phyloP scores from a whole-genome alignment of 2,329 filamentous ascomycete species.

The Raffaelea arxii region DNA sequence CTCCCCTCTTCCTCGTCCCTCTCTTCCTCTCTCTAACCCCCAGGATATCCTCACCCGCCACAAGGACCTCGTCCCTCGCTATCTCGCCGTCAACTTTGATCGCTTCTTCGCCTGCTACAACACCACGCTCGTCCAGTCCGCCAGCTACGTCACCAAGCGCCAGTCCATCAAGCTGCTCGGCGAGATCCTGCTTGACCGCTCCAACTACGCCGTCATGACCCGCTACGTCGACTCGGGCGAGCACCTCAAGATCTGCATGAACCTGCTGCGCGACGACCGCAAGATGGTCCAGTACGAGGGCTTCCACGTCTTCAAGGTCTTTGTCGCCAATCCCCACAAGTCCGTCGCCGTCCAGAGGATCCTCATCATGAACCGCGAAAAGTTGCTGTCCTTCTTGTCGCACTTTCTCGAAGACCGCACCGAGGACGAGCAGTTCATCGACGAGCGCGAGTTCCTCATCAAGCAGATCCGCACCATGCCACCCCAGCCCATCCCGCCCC shows the following conservation, averaged over 20 bases:
- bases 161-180: slow-evolving; percentile 97
- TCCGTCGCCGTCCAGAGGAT: slow-evolving; percentile 94
- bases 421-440: slow-evolving; percentile 96
- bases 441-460: slow-evolving; percentile 94
- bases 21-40: slow-evolving; percentile 9
- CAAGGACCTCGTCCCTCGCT: slow-evolving; percentile 81
- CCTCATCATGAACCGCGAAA: slow-evolving; percentile 89
- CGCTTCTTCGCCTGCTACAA: slow-evolving; percentile 92
- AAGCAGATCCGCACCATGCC: slow-evolving; percentile 77
- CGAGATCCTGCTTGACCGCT: slow-evolving; percentile 85
- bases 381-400: slow-evolving; percentile 78
- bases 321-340: slow-evolving; percentile 97
- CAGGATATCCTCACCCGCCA: slow-evolving; percentile 91
- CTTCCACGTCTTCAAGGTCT: slow-evolving; percentile 99
- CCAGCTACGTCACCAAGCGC: slow-evolving; percentile 94
- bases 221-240: slow-evolving; percentile 91
- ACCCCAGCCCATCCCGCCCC: slow-evolving; percentile 42
- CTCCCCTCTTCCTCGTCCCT: too few species aligned
- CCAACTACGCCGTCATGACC: slow-evolving; percentile 98
- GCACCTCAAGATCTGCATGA: slow-evolving; percentile 98
- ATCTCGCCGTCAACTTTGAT: slow-evolving; percentile 82
- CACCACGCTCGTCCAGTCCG: slow-evolving; percentile 74
- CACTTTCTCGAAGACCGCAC: slow-evolving; percentile 90
- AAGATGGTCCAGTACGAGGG: slow-evolving; percentile 99
- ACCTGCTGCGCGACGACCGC: slow-evolving; percentile 83